Evolutionary conservation across 257 asterid genomes (phyloP), one percentile per base, ranked within the genome.

Genomic region (Capsicum rhomboideum): DNA sequence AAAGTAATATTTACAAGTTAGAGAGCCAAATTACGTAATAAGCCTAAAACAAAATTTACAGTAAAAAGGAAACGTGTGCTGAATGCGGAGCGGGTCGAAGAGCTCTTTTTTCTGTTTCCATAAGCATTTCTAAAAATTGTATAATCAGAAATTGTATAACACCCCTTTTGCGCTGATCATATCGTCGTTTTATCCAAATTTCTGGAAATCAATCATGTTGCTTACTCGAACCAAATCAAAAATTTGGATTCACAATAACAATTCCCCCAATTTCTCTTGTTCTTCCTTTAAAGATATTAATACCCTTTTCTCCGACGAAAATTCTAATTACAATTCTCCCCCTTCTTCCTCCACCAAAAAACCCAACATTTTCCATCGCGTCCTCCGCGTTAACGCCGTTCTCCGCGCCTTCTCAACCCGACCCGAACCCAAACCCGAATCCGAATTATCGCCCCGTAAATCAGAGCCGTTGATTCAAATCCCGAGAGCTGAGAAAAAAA

Each of bases 231-330:
- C 91, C 78, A 92, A 92, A 87, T 89, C 99, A 69, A 91, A 85
- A 83, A 83, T 82, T 83, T 92, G 90, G 80, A 83, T 88, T 86
- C 91, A 86, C 78, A 82, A 85, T 72, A 87, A 83, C 34, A 82
- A 88, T 52, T 63, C 95, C 66, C 85, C 86, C 49, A 91, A 89
- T 87, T 96, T 96, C 81, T 89, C 92, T 26, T 92, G 97, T 82
- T 88, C 97, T 10, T 92, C 99, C 21, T 94, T 96, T 91, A 96
- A 96, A 89, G 98, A 93, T 80, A 90, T 94, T 75, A 93, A 92
- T 67, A 80, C 75, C 77, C 93, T 94, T 85, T 87, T 91, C 86
- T 85, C 89, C 86, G 96, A 87, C 84, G 91, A 82, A 0, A 6
- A 40, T 11, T 80, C 49, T 8, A 16, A 58, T 63, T 80, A 29